Conservation (phyloP, 306 rosid genomes). For the Boehmeria nivea region DNA sequence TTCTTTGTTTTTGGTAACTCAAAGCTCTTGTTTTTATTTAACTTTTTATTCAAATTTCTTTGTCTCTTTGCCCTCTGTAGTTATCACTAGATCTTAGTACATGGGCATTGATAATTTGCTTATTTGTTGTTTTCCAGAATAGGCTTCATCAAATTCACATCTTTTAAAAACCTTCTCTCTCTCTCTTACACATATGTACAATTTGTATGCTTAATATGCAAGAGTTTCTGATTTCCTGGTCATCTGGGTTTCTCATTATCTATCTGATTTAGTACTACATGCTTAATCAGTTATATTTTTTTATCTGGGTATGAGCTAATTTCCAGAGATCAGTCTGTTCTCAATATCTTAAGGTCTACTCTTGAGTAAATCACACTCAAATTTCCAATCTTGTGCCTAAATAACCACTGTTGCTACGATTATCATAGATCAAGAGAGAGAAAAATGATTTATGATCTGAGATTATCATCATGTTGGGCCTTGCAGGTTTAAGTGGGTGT, state of each 20-base stretch:
- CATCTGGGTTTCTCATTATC: slow-evolving; percentile 4
- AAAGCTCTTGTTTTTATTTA: slow-evolving; percentile 8
- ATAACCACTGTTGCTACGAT: not conserved
- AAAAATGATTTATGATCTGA: slow-evolving; percentile 14
- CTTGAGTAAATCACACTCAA: slow-evolving; percentile 11
- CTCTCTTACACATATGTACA: not conserved
- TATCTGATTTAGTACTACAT: no score
- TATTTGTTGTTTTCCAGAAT: slow-evolving; percentile 24
- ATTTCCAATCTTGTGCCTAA: slow-evolving; percentile 13
- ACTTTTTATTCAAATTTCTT: slow-evolving; percentile 19
- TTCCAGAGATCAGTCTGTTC: not conserved
- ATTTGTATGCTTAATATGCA: no score
- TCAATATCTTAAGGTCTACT: not conserved
- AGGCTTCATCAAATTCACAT: slow-evolving; percentile 4
- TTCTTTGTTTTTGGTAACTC: no score
- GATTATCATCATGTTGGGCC: slow-evolving; percentile 11
- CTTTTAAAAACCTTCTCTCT: slow-evolving; percentile 10
- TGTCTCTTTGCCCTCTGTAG: not conserved
- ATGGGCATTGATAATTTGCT: no score
- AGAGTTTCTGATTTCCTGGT: slow-evolving; percentile 1
- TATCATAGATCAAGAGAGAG: slow-evolving; percentile 26
- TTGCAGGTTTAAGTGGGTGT: slow-evolving; percentile 33
- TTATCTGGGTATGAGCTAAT: no score
- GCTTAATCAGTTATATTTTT: no score
- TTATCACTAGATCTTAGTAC: slow-evolving; percentile 15